phyloP scores from a whole-genome alignment of 306 rosid species.

The Corylus avellana region DNA sequence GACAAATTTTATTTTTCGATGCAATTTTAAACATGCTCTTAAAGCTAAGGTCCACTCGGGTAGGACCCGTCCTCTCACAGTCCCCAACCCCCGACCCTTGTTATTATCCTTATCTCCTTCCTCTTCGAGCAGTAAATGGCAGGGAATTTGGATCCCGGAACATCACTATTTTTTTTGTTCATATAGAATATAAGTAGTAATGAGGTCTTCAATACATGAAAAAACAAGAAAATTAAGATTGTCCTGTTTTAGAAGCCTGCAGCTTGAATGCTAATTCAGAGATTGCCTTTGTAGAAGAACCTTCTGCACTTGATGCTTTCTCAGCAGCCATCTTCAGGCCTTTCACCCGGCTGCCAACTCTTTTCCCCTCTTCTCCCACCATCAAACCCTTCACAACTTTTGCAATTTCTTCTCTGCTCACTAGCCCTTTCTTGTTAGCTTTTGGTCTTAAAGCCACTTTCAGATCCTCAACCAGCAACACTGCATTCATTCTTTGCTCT shows the following conservation, averaged over 20 bases:
- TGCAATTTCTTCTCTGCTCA: conserved; percentile 35
- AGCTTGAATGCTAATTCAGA: conserved; percentile 23
- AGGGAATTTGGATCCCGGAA: too few species aligned
- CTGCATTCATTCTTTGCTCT: conserved; percentile 35
- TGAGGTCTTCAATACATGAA: too few species aligned
- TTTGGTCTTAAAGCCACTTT: conserved; percentile 36
- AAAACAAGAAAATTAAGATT: background rate
- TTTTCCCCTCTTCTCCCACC: conserved; percentile 32
- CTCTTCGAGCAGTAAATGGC: too few species aligned
- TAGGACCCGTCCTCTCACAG: too few species aligned
- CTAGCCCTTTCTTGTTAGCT: conserved; percentile 15
- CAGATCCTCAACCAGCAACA: conserved; percentile 18
- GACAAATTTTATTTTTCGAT: too few species aligned
- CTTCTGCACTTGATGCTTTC: conserved; percentile 18
- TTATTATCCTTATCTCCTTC: too few species aligned
- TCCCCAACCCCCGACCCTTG: too few species aligned
- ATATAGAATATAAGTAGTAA: too few species aligned
- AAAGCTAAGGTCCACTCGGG: too few species aligned
- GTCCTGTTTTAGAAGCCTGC: background rate
- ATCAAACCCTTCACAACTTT: conserved; percentile 23
- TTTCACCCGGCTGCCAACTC: conserved; percentile 13
- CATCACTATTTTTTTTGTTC: too few species aligned
- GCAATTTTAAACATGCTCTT: too few species aligned
- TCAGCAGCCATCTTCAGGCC: conserved; percentile 16
- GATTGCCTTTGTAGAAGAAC: conserved; percentile 31